Evolutionary conservation across 192 early-diverging fungal species (phyloP).

Genomic region (Coemansia sp.): DNA sequence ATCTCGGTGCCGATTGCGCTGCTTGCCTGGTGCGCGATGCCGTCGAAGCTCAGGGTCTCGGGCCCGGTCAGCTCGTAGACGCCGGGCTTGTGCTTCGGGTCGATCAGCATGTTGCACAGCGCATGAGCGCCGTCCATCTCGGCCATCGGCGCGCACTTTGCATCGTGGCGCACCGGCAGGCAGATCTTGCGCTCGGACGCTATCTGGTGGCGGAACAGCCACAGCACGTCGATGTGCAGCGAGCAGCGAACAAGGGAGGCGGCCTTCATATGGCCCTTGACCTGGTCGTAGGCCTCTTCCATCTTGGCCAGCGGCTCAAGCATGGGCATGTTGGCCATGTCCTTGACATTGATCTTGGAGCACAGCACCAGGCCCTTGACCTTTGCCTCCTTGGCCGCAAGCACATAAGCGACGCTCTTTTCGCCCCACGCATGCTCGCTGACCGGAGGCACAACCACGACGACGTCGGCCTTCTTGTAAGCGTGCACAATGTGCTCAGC

Average conservation of each 20-base stretch:
- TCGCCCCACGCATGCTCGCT: slow-evolving; percentile 37
- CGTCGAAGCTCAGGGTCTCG: slow-evolving; percentile 22
- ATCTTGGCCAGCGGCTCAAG: slow-evolving; percentile 36
- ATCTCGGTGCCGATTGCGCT: slow-evolving; percentile 30
- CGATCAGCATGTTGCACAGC: slow-evolving; percentile 45
- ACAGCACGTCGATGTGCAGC: slow-evolving; percentile 46
- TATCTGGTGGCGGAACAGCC: slow-evolving; percentile 49
- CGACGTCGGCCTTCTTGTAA: slow-evolving; percentile 43
- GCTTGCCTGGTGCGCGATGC: slow-evolving; percentile 25
- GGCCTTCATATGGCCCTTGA: slow-evolving; percentile 33
- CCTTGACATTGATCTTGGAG: slow-evolving; percentile 40
- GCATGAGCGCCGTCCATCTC: slow-evolving; percentile 28
- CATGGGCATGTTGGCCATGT: slow-evolving; percentile 23
- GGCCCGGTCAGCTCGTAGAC: slow-evolving; percentile 45
- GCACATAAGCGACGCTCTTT: slow-evolving; percentile 27
- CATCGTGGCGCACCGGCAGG: slow-evolving; percentile 22
- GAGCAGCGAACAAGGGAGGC: slow-evolving; percentile 51
- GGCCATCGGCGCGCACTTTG: slow-evolving; percentile 39
- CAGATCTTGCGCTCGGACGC: slow-evolving; percentile 29
- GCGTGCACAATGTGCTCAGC: slow-evolving; percentile 24
- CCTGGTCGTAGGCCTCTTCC: slow-evolving; percentile 32
- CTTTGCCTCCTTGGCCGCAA: slow-evolving; percentile 33
- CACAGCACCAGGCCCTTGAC: slow-evolving; percentile 46
- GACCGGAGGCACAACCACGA: slow-evolving; percentile 44
- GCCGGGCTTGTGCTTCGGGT: slow-evolving; percentile 32